Base-by-base conservation (phyloP, 371 early-diverging fungal species). In the Mucor indicus region DNA sequence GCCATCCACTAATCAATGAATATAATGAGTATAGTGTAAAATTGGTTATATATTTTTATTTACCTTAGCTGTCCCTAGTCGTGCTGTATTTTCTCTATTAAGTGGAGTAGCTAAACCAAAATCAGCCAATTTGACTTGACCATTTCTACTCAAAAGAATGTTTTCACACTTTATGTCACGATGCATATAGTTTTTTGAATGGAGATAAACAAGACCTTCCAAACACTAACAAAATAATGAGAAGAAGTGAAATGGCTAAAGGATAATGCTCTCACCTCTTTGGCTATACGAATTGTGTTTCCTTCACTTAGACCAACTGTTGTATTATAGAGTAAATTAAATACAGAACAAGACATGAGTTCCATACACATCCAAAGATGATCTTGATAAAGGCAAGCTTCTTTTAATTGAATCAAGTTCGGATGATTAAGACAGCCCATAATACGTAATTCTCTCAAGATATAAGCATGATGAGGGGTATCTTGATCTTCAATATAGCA, bases 331-430 rank as follows among this genome's bases (percentile, higher is more conserved):
- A 75, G 35, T 17, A 75, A 35, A 30, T 62, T 67, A 38, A 75
- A 75, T n/a, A 75, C 72, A 16, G 76, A 75, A 43, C 76, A 75
- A 11, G 66, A 55, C 76, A 75, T 69, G 24, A 75, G 43, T 35
- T 75, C 76, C 76, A 75, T 75, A 35, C 67, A 65, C 67, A 75
- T 72, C 72, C 72, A 75, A n/a, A 72, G 57, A 55, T 75, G 55
- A 54, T 75, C 76, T 15, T 60, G 63, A 60, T 60, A 69, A 24
- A 75, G 48, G 41, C 59, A 50, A 13, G 72, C 69, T 53, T 75
- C 76, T 25, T 44, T 52, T 2, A 75, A 49, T 33, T 67, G 58
- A 51, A 72, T 58, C n/a, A 75, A 30, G 36, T 72, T 72, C 1
- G 52, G 65, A 48, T 72, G 72, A 16, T 49, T 46, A 10, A 72